A percentile compares a stretch with the other conserved stretches of the same genome.
Evolutionary conservation across 208 protist species (phyloP).

Genomic region (Acanthamoeba sp.): DNA sequence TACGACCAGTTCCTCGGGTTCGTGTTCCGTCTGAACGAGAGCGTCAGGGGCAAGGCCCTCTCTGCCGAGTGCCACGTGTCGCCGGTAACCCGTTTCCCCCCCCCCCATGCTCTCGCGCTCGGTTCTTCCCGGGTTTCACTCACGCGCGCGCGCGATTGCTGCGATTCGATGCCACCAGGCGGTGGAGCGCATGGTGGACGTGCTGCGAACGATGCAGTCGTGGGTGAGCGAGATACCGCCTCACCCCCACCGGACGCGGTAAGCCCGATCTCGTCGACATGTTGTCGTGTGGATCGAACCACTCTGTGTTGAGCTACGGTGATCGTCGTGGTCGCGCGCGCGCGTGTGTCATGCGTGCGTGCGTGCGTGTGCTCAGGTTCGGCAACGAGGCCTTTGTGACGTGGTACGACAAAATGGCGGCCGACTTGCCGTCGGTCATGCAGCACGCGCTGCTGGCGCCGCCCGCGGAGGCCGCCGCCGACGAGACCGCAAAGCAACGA

Average conservation of each 20-base stretch:
- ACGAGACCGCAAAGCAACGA: not conserved
- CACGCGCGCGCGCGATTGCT: too few relatives aligned
- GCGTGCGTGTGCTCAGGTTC: not conserved
- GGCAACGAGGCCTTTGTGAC: slow-evolving; percentile 45
- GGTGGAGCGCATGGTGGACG: slow-evolving; percentile 1
- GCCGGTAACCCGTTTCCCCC: not conserved
- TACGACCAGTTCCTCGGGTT: slow-evolving; percentile 32
- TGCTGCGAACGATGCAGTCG: not conserved
- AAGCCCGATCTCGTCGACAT: too few relatives aligned
- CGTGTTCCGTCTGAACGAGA: not conserved
- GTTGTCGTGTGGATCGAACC: too few relatives aligned
- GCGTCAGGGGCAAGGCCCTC: slow-evolving; percentile 4
- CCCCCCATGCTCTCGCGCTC: not conserved
- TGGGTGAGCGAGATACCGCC: slow-evolving; percentile 17
- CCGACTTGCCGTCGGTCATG: not conserved
- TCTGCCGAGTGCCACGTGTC: not conserved
- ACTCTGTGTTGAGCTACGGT: too few relatives aligned
- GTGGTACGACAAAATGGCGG: slow-evolving; percentile 6
- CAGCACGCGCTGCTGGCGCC: not conserved
- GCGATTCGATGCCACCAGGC: not conserved
- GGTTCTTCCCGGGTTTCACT: not conserved
- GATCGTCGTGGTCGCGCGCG: too few relatives aligned
- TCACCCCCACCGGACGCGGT: not conserved
- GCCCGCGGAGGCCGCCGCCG: not conserved
- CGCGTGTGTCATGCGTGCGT: not conserved